Conservation (phyloP, 2,329 filamentous ascomycete genomes). For the Arthrobotrys megalospora region DNA sequence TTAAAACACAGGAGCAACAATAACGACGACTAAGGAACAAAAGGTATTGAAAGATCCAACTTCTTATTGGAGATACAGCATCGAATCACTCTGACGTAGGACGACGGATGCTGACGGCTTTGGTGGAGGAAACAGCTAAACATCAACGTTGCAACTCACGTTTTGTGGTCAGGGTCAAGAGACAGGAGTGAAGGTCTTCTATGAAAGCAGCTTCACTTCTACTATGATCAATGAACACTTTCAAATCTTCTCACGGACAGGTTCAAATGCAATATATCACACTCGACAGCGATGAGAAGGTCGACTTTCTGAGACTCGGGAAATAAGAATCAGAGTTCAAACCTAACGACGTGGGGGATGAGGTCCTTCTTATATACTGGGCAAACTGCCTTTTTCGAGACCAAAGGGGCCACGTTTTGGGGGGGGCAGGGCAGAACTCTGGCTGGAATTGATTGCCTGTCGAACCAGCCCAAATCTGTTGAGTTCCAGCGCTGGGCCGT, state of each 20-base stretch:
- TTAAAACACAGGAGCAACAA: conserved; percentile 7
- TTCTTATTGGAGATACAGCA: conserved; percentile 11
- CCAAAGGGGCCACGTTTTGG: conserved; percentile 50
- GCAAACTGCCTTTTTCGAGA: conserved; percentile 39
- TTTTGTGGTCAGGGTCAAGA: conserved; percentile 33
- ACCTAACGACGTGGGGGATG: conserved; percentile 50
- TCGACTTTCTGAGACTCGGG: conserved; percentile 55
- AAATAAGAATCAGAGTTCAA: conserved; percentile 49
- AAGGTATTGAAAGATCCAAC: not conserved
- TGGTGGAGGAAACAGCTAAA: conserved; percentile 18
- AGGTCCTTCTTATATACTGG: conserved; percentile 56
- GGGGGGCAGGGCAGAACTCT: conserved; percentile 51
- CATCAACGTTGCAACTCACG: conserved; percentile 52
- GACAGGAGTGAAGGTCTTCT: conserved; percentile 39
- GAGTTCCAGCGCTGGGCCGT: conserved; percentile 47
- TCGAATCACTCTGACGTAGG: conserved; percentile 20
- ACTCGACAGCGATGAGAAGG: conserved; percentile 56
- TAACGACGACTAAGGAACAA: not conserved
- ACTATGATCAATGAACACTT: conserved; percentile 48
- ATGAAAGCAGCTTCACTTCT: conserved; percentile 41
- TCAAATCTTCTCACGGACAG: conserved; percentile 51
- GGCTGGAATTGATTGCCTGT: conserved; percentile 44
- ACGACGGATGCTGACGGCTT: conserved; percentile 42
- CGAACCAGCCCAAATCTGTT: conserved; percentile 51
- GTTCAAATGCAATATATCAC: conserved; percentile 48